Percentiles rank a stretch among this genome's conserved stretches.
phyloP scores from a whole-genome alignment of 2,329 filamentous ascomycete species.

The Diaporthe longicolla region DNA sequence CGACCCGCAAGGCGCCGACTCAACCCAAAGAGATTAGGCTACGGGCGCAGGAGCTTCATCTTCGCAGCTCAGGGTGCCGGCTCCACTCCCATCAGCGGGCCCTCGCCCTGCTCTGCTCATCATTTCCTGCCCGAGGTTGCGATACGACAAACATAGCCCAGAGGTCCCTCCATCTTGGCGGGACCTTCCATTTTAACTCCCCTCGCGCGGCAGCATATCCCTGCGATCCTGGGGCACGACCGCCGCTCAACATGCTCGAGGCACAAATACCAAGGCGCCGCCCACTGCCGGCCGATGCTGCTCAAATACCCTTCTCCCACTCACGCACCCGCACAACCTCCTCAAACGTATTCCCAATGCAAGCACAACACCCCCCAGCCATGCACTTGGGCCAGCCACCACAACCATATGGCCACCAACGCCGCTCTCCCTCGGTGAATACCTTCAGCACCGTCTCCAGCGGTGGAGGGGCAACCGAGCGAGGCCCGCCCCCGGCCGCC shows the following conservation, averaged over 20 bases:
- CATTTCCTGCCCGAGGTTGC: conserved; percentile 41
- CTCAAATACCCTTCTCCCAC: conserved; percentile 59
- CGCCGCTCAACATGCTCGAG: conserved; percentile 49
- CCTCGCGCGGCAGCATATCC: conserved; percentile 23
- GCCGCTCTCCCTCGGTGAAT: conserved; percentile 76
- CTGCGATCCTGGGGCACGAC: conserved; percentile 33
- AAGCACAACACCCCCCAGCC: conserved; percentile 49
- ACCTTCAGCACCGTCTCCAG: conserved; percentile 78
- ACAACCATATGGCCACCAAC: conserved; percentile 57
- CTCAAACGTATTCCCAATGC: conserved; percentile 64
- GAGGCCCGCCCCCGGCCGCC: conserved; percentile 65
- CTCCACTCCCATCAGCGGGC: conserved; percentile 40
- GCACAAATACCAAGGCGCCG: conserved; percentile 51
- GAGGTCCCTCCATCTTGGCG: conserved; percentile 38
- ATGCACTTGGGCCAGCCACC: conserved; percentile 51
- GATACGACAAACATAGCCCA: conserved; percentile 40
- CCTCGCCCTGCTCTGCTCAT: conserved; percentile 38
- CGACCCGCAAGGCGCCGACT: conserved; percentile 20
- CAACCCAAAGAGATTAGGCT: conserved; percentile 37
- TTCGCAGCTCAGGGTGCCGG: conserved; percentile 35
- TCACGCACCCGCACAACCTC: conserved; percentile 70
- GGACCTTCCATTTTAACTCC: conserved; percentile 25
- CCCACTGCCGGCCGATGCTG: conserved; percentile 43
- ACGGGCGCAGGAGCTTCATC: conserved; percentile 40
- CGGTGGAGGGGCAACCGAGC: conserved; percentile 51